A percentile compares a stretch with the other conserved stretches of the same genome.
Evolutionary conservation across 345 rosid genomes (phyloP).

Genomic region (Geranium rotundifolium): DNA sequence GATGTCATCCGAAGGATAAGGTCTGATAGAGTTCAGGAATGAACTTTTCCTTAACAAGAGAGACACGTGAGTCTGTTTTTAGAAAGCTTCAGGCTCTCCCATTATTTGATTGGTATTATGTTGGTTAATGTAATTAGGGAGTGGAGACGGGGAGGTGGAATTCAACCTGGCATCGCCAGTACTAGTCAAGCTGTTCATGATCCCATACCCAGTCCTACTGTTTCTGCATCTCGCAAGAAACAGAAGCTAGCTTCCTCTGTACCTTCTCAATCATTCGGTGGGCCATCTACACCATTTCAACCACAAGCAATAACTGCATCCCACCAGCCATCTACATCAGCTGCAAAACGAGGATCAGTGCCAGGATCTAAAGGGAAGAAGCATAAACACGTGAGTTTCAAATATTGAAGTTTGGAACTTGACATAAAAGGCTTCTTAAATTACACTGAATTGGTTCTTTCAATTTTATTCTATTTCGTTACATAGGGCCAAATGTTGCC

Average conservation of each 20-base stretch:
- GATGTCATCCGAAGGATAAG: conserved; percentile 62
- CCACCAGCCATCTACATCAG: conserved; percentile 48
- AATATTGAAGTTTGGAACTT: conserved; percentile 2
- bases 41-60: background rate
- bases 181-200: conserved; percentile 49
- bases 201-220: conserved; percentile 61
- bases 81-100: conserved; percentile 3
- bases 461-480: conserved; percentile 8
- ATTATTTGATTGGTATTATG: conserved; percentile 6
- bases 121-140: conserved; percentile 42
- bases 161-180: conserved; percentile 43
- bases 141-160: conserved; percentile 73
- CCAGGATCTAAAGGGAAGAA: conserved; percentile 58
- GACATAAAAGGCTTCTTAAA: background rate
- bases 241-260: conserved; percentile 45
- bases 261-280: conserved; percentile 53
- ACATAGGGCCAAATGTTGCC: conserved; percentile 40
- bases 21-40: conserved; percentile 20
- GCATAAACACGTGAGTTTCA: conserved; percentile 56
- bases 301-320: conserved; percentile 40
- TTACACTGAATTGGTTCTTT: background rate
- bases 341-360: conserved; percentile 48
- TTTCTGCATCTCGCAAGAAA: conserved; percentile 67
- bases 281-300: conserved; percentile 51
- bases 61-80: background rate